Percentiles rank a stretch among this genome's conserved stretches.
Conservation (phyloP, 805 yeast species). For the Cyberlindnera mrakii region DNA sequence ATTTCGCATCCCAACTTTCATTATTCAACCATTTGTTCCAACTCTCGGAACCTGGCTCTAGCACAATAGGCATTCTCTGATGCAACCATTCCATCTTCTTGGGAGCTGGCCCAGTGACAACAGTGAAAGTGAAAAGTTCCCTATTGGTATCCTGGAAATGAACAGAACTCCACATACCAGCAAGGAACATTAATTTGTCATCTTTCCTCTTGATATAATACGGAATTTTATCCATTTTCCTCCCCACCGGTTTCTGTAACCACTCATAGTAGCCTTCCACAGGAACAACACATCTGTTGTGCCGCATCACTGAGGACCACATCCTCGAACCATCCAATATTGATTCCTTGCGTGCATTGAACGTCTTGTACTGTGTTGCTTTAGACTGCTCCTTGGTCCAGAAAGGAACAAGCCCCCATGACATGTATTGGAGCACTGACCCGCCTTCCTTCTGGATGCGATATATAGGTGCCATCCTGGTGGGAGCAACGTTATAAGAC, state of each 20-base stretch:
- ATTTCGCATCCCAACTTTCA: slow-evolving; percentile 32
- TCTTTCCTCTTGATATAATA: slow-evolving; percentile 55
- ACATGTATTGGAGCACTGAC: slow-evolving; percentile 46
- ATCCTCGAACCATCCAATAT: slow-evolving; percentile 39
- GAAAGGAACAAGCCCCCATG: slow-evolving; percentile 73
- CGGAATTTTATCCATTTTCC: slow-evolving; percentile 46
- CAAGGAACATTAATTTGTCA: slow-evolving; percentile 52
- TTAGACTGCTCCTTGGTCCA: slow-evolving; percentile 45
- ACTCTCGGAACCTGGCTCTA: slow-evolving; percentile 50
- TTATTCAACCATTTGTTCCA: slow-evolving; percentile 60
- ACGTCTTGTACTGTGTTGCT: slow-evolving; percentile 39
- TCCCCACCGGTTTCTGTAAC: slow-evolving; percentile 29
- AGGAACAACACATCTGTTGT: slow-evolving; percentile 67
- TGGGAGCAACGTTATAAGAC: slow-evolving; percentile 57
- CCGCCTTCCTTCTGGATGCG: slow-evolving; percentile 5
- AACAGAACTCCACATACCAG: slow-evolving; percentile 43
- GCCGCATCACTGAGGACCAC: slow-evolving; percentile 47
- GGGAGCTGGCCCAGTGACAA: slow-evolving; percentile 70
- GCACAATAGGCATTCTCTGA: slow-evolving; percentile 67
- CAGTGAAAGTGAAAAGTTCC: slow-evolving; percentile 47
- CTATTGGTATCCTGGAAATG: slow-evolving; percentile 19
- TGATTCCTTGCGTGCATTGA: slow-evolving; percentile 73
- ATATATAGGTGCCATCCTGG: slow-evolving; percentile 40
- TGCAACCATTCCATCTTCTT: slow-evolving; percentile 63
- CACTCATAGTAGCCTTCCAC: slow-evolving; percentile 86